Conservation (phyloP, 192 early-diverging fungal genomes). For the Globomyces pollinis-pini region DNA sequence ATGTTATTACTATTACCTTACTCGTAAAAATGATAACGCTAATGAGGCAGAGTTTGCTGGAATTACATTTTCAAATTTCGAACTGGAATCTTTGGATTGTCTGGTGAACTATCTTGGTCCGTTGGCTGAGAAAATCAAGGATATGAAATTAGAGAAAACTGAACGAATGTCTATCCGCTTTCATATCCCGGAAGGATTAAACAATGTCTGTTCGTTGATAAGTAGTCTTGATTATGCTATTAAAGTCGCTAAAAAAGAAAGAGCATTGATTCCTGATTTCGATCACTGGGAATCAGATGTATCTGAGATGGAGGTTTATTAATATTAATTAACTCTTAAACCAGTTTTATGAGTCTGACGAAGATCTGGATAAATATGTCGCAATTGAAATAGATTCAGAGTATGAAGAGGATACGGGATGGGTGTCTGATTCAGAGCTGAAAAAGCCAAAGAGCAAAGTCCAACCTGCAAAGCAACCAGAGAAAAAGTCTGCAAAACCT, state of each 20-base stretch:
- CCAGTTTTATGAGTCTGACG: no score
- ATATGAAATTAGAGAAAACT: constrained; percentile 12
- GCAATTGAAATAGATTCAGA: no score
- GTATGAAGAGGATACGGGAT: no score
- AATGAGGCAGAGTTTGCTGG: background rate
- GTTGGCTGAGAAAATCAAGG: constrained; percentile 9
- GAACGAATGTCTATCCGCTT: constrained; percentile 16
- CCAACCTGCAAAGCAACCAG: no score
- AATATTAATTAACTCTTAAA: no score
- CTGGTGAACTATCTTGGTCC: constrained; percentile 39
- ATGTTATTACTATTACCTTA: constrained; percentile 44
- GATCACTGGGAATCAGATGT: constrained; percentile 14
- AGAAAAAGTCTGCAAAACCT: no score
- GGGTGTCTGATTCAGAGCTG: no score
- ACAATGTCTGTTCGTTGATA: constrained; percentile 31
- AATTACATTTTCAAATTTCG: constrained; percentile 26
- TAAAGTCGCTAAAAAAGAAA: background rate
- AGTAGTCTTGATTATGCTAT: constrained; percentile 15
- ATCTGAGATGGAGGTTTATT: constrained; percentile 12
- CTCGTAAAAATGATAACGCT: constrained; percentile 29
- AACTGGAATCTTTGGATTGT: constrained; percentile 48
- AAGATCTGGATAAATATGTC: no score
- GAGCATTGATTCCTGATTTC: background rate
- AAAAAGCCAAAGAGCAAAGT: no score
- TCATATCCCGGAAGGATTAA: constrained; percentile 26